Base-by-base conservation (phyloP, 208 protist genomes). In the Trypanosoma caninum region DNA sequence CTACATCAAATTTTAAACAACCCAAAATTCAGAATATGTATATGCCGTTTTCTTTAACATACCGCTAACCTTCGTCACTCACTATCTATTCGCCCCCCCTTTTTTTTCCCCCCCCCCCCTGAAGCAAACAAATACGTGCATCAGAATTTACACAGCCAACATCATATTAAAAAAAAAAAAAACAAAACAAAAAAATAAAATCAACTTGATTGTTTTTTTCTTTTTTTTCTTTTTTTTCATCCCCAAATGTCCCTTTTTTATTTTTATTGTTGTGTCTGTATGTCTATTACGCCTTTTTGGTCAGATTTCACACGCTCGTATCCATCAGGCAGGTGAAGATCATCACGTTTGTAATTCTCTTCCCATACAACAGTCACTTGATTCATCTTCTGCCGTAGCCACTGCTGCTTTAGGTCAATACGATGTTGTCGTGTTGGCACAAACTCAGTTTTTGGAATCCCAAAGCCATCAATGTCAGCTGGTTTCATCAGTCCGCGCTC, bases 401-500 rank as follows among this genome's bases (percentile, higher is more conserved):
- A 91, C 72, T 86, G 80, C 60, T 89, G 76, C 54, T 71, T 68
- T 61, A 90, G 34, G 48, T 94, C 84, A 16, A 78, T 71, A 20
- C 79, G 78, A 56, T 94, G 83, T 61, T 90, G 82, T 50, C 71
- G 65, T 34, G 80, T 87, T 28, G 80, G 79, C 6, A 94, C 84
- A 78, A 94, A 94, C 45, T 91, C 76, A 1, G 84, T 93, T 35
- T 74, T 67, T 1, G 86, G 89, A 48, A 95, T 69, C 22, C 80
- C 82, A 58, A 93, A 93, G 34, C 74, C 78, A 37, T 60, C 65
- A 25, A 93, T 30, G 25, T 96, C 87, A 1, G 82, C 83, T 28
- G 82, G 68, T 47, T 84, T 89, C 87, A 96, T 94, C 41, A 96
- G 53, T 3, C 86, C 84, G 5, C 84, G 76, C 30, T 94, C 85